Evolutionary conservation across 192 early-diverging fungal genomes (phyloP), one percentile per base, ranked within the genome.

Genomic region (Backusella luteola): DNA sequence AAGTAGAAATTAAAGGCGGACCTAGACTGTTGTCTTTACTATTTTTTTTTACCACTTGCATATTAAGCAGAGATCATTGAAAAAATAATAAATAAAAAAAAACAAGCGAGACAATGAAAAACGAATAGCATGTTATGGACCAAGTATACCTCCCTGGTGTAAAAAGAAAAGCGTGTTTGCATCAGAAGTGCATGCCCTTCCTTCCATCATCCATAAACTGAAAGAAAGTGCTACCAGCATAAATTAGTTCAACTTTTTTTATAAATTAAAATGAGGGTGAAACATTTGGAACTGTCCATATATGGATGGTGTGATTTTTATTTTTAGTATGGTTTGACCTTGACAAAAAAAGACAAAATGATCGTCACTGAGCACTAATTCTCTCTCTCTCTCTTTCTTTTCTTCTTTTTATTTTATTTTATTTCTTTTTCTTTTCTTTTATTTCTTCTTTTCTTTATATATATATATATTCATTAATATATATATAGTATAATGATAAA

Each of bases 221-320:
- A 63, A 29, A 26, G 23, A 26, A 23, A 29, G 21, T 63, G 23
- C 12, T 14, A 63, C 56, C 26, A 29, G 23, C 56, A 63, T 23
- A 63, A 63, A 63, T 63, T 63, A 63, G 23, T 49, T 19, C 15
- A 46, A 17, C 5, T 38, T 38, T 14, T 46, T 19, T 52, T 52
- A n/a, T 52, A 52, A 59, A 59, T 59, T 59, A 59, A 26, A n/a
- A 53, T 44, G 52, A 59, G 56, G 56, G 56, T 59, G 56, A 59
- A 59, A 59, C 56, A 23, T 59, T 59, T 59, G 56, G 56, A 63
- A 26, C 56, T 29, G 23, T 26, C 56, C 26, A 63, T 63, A 26
- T 63, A 26, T 63, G 56, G 56, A 63, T 63, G 23, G 56, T 63
- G 56, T 63, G 23, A 15, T 63, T 63, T 44, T 49, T 63, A 63